Percentiles rank a stretch among this genome's conserved stretches.
Conservation (phyloP, 2,329 filamentous ascomycete genomes). For the Colletotrichum sp. region DNA sequence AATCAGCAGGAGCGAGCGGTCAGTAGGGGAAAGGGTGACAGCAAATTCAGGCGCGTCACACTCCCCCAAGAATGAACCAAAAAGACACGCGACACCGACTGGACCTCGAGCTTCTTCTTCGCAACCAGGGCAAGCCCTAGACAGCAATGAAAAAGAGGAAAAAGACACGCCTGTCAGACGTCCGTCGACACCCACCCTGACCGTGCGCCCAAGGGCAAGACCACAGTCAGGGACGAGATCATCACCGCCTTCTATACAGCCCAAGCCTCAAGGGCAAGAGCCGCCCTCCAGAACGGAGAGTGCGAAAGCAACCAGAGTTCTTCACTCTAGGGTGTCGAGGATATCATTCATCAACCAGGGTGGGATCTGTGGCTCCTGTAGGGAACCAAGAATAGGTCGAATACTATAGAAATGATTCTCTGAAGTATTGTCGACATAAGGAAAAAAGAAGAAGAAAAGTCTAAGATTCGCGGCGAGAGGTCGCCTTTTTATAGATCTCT, state of each 20-base stretch:
- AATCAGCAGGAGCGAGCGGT: background rate
- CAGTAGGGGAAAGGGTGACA: fast-evolving
- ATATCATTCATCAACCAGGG: slow-evolving; percentile 94
- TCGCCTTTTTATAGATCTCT: slow-evolving; percentile 44
- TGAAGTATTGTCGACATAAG: slow-evolving; percentile 70
- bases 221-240: slow-evolving; percentile 82
- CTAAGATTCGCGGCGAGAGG: slow-evolving; percentile 34
- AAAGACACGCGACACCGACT: too few relatives aligned
- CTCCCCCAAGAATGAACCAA: too few relatives aligned
- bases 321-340: slow-evolving; percentile 93
- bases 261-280: slow-evolving; percentile 18
- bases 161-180: slow-evolving; percentile 79
- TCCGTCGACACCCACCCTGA: slow-evolving; percentile 84
- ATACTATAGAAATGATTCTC: slow-evolving; percentile 99
- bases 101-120: slow-evolving; percentile 51
- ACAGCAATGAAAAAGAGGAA: slow-evolving; percentile 61
- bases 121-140: slow-evolving; percentile 49
- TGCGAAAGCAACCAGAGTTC: slow-evolving; percentile 63
- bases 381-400: slow-evolving; percentile 91
- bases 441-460: slow-evolving; percentile 50
- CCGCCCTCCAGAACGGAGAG: slow-evolving; percentile 69
- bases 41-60: background rate
- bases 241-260: slow-evolving; percentile 88
- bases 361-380: slow-evolving; percentile 93
- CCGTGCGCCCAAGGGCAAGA: slow-evolving; percentile 79